Evolutionary conservation across 1,139 yeast species (phyloP).

Genomic region (Hyphopichia pseudoburtonii): DNA sequence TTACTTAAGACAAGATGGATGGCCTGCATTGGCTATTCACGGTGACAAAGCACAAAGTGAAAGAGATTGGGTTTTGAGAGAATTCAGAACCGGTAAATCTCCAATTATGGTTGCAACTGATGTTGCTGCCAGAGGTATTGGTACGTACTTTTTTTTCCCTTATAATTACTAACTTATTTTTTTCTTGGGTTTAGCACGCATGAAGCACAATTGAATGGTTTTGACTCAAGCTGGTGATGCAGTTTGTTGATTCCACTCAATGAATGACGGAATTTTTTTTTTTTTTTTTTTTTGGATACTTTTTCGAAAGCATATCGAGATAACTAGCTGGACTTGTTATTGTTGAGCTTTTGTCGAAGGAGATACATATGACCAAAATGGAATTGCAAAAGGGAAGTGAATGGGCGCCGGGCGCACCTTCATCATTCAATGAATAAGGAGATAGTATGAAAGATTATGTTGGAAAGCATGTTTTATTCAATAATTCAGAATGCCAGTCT

Average conservation of each 20-base stretch:
- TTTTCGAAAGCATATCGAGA: slow-evolving; percentile 1
- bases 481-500: too few relatives aligned
- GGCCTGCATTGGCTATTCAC: slow-evolving; percentile 99
- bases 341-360: neutral
- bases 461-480: slow-evolving; percentile 3
- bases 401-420: slow-evolving; percentile 5
- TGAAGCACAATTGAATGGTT: neutral
- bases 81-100: slow-evolving; percentile 87
- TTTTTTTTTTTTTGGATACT: slow-evolving; percentile 6
- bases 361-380: slow-evolving; percentile 3
- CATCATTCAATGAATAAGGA: slow-evolving; percentile 3
- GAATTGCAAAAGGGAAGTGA: neutral
- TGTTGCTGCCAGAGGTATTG: slow-evolving; percentile 99
- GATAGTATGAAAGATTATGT: slow-evolving; percentile 3
- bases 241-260: neutral
- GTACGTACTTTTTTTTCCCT: slow-evolving; percentile 60
- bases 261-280: neutral
- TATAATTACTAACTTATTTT: slow-evolving; percentile 18
- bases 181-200: slow-evolving; percentile 3
- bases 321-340: neutral
- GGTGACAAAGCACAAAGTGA: slow-evolving; percentile 98
- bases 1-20: slow-evolving; percentile 92
- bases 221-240: neutral
- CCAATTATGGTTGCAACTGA: slow-evolving; percentile 99
- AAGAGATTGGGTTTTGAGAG: slow-evolving; percentile 97